phyloP scores from a whole-genome alignment of 1,284 basidiomycete genomes.

The Cystobasidium slooffiae region DNA sequence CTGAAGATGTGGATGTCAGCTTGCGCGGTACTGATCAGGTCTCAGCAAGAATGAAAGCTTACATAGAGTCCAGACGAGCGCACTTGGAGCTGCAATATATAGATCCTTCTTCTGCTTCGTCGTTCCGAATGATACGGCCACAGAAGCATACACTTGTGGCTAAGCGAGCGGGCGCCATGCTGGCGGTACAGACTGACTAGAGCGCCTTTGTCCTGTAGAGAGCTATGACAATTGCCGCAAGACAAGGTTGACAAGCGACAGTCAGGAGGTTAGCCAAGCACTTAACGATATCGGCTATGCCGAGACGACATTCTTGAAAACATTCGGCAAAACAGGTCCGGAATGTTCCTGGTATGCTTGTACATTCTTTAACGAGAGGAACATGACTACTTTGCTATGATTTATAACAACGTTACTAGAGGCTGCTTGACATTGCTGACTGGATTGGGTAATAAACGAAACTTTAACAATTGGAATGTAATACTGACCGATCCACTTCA shows the following conservation, averaged over 20 bases:
- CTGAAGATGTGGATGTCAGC: not conserved
- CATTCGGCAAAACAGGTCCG: not conserved
- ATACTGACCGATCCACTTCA: not conserved
- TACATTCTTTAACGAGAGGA: not conserved
- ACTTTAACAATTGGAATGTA: not conserved
- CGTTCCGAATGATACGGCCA: conserved; percentile 10
- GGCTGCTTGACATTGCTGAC: not conserved
- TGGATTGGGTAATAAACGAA: too few species aligned
- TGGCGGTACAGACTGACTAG: not conserved
- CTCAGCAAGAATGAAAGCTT: not conserved
- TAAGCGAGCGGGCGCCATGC: not conserved
- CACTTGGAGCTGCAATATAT: conserved; percentile 40
- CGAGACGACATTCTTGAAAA: conserved; percentile 6
- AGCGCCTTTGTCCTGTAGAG: too few species aligned
- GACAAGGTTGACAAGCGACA: too few species aligned
- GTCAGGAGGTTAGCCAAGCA: too few species aligned
- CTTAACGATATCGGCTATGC: not conserved
- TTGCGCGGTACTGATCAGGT: not conserved
- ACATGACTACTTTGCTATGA: conserved; percentile 5
- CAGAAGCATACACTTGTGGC: conserved; percentile 20
- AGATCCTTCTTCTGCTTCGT: conserved; percentile 22
- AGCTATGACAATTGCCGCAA: too few species aligned
- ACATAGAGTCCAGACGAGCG: conserved; percentile 39
- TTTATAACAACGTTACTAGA: conserved; percentile 1
- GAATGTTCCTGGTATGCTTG: conserved; percentile 17